Conservation (phyloP, 768 basidiomycete species). For the Cyclocybe aegerita region DNA sequence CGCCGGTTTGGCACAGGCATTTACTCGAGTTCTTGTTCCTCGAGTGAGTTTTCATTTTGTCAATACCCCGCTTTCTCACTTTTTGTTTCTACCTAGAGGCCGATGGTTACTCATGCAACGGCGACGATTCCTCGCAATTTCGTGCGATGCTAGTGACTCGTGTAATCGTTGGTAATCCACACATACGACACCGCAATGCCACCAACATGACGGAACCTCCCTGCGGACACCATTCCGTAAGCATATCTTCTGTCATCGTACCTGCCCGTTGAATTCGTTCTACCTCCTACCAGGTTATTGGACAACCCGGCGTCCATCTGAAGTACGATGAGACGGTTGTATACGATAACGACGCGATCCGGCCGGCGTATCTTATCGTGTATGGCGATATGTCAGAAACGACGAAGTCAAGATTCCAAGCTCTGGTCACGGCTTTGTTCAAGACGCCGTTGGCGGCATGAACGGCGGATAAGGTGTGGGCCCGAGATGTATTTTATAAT, state of each 20-base stretch:
- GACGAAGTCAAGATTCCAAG: constrained; percentile 29
- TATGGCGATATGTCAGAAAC: constrained; percentile 41
- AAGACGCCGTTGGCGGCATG: constrained; percentile 47
- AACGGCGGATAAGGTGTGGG: constrained; percentile 13
- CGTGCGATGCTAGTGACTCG: too few relatives aligned
- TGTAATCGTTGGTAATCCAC: constrained; percentile 63
- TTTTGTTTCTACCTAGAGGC: constrained; percentile 43
- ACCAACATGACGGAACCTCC: constrained; percentile 50
- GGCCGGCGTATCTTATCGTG: constrained; percentile 65
- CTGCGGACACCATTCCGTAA: constrained; percentile 59
- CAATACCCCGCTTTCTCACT: neutral
- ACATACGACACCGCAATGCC: constrained; percentile 48
- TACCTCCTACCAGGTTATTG: constrained; percentile 43
- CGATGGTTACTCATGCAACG: constrained; percentile 57
- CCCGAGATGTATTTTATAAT: constrained; percentile 1
- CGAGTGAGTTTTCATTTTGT: constrained; percentile 41
- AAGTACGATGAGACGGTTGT: constrained; percentile 74
- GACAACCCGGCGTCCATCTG: constrained; percentile 61
- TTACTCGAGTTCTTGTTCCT: constrained; percentile 67
- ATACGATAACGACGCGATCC: constrained; percentile 64
- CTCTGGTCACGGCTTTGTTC: constrained; percentile 40
- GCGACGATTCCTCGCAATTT: constrained; percentile 36
- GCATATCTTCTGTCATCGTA: constrained; percentile 4
- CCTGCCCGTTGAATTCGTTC: neutral
- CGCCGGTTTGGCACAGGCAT: constrained; percentile 71